Evolutionary conservation across 352 stramenopile species (phyloP), one percentile per base, ranked within the genome.

Genomic region (Salisapilia sapeloensis): DNA sequence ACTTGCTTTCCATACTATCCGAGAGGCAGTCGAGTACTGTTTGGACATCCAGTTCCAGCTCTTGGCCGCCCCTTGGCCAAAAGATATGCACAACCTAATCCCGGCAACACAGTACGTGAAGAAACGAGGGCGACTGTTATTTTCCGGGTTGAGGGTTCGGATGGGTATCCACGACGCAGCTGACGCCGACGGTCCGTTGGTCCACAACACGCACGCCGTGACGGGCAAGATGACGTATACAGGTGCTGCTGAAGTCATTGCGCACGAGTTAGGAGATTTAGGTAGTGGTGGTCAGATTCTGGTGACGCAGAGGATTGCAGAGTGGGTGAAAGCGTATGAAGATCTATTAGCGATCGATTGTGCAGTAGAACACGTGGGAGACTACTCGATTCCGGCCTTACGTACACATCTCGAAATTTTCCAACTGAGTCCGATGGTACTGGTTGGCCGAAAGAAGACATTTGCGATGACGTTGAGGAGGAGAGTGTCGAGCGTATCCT

Each of bases 121-220:
- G 7, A 40, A 72, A 14, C 72, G 72, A 40, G 47, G 55, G 0
- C 51, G 58, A 6, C 27, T 54, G 16, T 30, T 86, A 18, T 83
- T 86, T 26, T 50, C 47, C 10, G 70, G 70, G 4, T 48, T 85
- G 6, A 56, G 70, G 13, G 65, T 86, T 5, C 70, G 70, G 1
- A 86, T 86, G 70, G 66, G 70, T 1, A 69, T 83, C 34, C 70
- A 86, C 48, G 70, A 80, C 19, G 60, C 62, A 6, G 63, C 46
- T 24, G 50, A 36, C 0, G 60, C 71, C 10, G 66, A 81, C 30
- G 66, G 58, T 22, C 49, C 50, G 24, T 42, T 77, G 10, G 50
- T 79, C 19, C 48, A 44, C 17, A 53, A 75, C 26, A 58, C 49
- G 6, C 65, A 83, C 28, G 60, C 60, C 1, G 69, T 85, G 9